Percentiles rank a stretch among this genome's conserved stretches.
Conservation (phyloP, 805 yeast species). For the Spathaspora girioi region DNA sequence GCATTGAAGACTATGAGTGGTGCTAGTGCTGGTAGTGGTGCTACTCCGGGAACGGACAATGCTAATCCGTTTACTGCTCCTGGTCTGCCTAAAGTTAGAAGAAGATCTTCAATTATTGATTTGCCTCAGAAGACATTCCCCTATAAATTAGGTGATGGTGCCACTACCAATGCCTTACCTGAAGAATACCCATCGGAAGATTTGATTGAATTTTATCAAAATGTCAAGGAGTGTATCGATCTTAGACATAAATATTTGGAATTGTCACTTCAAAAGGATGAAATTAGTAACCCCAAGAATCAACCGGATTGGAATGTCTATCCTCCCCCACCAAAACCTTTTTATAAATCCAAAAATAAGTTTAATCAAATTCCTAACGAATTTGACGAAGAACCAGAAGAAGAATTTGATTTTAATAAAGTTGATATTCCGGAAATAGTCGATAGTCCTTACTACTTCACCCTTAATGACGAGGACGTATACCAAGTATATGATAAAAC, state of each 20-base stretch:
- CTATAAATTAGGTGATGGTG: neutral
- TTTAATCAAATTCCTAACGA: conserved; percentile 42
- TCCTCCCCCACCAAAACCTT: conserved; percentile 93
- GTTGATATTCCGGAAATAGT: conserved; percentile 49
- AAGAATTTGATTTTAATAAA: conserved; percentile 53
- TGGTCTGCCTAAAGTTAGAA: conserved; percentile 5
- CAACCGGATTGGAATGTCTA: conserved; percentile 68
- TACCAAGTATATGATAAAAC: conserved; percentile 53
- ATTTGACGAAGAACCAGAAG: conserved; percentile 37
- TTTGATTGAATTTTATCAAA: conserved; percentile 56
- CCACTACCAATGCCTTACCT: conserved; percentile 13
- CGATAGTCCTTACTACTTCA: conserved; percentile 38
- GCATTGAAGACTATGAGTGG: conserved; percentile 24
- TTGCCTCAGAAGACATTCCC: conserved; percentile 15
- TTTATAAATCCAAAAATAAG: conserved; percentile 57
- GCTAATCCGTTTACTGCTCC: conserved; percentile 2
- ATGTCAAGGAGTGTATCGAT: conserved; percentile 63
- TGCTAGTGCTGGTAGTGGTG: neutral
- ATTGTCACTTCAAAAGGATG: conserved; percentile 63
- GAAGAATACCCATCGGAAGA: conserved; percentile 67
- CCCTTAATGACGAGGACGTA: conserved; percentile 61
- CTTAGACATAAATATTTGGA: conserved; percentile 73
- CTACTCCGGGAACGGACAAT: conserved; percentile 1
- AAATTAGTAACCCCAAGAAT: conserved; percentile 83
- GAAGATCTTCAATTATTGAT: conserved; percentile 39